phyloP scores from a whole-genome alignment of 2,329 filamentous ascomycete species.

The Grosmannia serpens region DNA sequence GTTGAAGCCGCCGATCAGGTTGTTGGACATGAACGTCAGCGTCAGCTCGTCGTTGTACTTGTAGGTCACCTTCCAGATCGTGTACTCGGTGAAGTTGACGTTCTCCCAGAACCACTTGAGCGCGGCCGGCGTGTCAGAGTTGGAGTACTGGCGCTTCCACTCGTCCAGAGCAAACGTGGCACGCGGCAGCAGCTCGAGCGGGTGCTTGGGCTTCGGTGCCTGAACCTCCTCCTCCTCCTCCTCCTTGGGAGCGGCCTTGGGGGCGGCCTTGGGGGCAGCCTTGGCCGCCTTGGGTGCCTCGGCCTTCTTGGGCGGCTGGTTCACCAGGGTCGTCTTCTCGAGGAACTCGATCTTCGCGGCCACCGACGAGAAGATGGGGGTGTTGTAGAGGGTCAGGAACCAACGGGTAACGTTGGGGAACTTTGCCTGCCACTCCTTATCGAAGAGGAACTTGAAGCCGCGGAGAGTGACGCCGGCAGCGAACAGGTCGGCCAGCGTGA shows the following conservation, averaged over 20 bases:
- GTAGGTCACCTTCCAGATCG: slow-evolving; percentile 87
- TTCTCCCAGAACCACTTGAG: slow-evolving; percentile 99
- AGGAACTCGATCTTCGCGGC: slow-evolving; percentile 65
- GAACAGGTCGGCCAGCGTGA: slow-evolving; percentile 94
- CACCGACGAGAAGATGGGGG: slow-evolving; percentile 79
- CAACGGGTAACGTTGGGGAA: slow-evolving; percentile 84
- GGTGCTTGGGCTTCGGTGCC: slow-evolving; percentile 87
- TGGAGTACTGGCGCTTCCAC: slow-evolving; percentile 98
- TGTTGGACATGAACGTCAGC: slow-evolving; percentile 96
- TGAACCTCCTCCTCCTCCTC: slow-evolving; percentile 35
- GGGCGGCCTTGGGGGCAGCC: slow-evolving; percentile 28
- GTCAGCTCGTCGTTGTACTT: slow-evolving; percentile 99
- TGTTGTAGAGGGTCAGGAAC: slow-evolving; percentile 90
- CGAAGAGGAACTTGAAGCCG: slow-evolving; percentile 90
- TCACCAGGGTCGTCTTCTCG: slow-evolving; percentile 66
- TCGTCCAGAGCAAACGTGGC: slow-evolving; percentile 81
- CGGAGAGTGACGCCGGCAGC: slow-evolving; percentile 65
- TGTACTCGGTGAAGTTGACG: slow-evolving; percentile 88
- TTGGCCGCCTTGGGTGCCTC: slow-evolving; percentile 26
- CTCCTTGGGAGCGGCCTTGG: slow-evolving; percentile 26
- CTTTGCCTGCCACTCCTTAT: slow-evolving; percentile 73
- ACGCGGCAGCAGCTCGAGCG: slow-evolving; percentile 72
- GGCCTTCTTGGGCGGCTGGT: slow-evolving; percentile 62
- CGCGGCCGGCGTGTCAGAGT: slow-evolving; percentile 75
- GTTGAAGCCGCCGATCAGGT: slow-evolving; percentile 97